phyloP scores from a whole-genome alignment of 108 stramenopile genomes.

The Nitzschia putrida region DNA sequence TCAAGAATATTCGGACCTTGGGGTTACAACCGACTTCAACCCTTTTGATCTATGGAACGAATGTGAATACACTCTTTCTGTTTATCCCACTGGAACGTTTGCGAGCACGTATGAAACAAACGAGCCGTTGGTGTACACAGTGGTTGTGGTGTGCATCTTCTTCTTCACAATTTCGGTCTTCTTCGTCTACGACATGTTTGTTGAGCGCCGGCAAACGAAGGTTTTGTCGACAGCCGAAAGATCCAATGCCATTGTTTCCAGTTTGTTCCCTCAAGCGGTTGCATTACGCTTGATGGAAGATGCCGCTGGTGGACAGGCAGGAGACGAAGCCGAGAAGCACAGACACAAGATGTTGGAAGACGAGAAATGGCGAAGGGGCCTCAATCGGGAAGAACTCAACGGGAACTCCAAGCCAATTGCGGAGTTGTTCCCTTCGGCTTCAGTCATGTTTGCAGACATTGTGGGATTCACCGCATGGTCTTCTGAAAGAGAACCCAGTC shows the following conservation, averaged over 20 bases:
- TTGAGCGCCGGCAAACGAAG: conserved; percentile 8
- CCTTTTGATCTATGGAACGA: background rate
- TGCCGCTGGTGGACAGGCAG: too few species aligned
- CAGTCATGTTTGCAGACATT: too few species aligned
- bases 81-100: conserved; percentile 13
- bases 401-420: conserved; percentile 17
- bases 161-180: conserved; percentile 7
- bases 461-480: too few species aligned
- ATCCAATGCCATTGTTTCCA: conserved; percentile 16
- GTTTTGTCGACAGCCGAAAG: conserved; percentile 1
- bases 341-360: background rate
- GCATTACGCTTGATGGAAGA: conserved; percentile 16
- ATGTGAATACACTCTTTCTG: background rate
- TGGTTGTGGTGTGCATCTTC: conserved; percentile 7
- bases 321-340: too few species aligned
- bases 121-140: background rate
- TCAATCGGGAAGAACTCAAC: too few species aligned
- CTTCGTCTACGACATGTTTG: conserved; percentile 14
- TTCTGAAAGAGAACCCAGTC: too few species aligned
- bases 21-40: background rate
- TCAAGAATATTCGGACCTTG: conserved; percentile 34
- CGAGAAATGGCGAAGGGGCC: too few species aligned
- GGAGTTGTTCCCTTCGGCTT: too few species aligned
- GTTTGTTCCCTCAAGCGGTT: conserved; percentile 16
- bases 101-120: background rate